Percentiles rank a stretch among this genome's conserved stretches.
These are phyloP conservation scores for Amorphotheca resinae DNA, from an alignment of 495 filamentous ascomycete species.

Conservation along the genomic window DNA sequence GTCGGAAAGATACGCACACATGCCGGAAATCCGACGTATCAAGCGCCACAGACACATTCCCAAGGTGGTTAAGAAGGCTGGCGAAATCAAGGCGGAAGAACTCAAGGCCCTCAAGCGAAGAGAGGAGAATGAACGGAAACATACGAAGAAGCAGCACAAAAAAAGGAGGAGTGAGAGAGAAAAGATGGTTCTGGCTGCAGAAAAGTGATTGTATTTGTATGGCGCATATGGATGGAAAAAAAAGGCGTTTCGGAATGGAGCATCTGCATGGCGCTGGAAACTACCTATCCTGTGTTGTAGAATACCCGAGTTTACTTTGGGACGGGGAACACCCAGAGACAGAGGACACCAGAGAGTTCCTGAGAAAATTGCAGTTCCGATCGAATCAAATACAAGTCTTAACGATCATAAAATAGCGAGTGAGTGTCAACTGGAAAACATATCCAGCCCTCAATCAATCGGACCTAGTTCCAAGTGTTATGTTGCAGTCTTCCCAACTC, in stretches of 20 bases:
- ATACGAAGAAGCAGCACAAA: conserved; percentile 65
- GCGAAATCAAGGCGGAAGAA: conserved; percentile 91
- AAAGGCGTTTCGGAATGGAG: conserved; percentile 8
- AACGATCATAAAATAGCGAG: too few relatives aligned
- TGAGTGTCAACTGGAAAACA: too few relatives aligned
- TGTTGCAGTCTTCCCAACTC: too few relatives aligned
- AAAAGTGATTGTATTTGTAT: conserved; percentile 13
- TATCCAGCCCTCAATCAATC: too few relatives aligned
- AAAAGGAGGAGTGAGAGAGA: conserved; percentile 75
- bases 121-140: conserved; percentile 88
- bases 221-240: conserved; percentile 1
- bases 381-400: too few relatives aligned
- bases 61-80: conserved; percentile 92
- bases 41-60: conserved; percentile 83
- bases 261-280: conserved; percentile 11
- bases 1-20: conserved; percentile 74
- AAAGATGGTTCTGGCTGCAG: conserved; percentile 66
- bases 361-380: too few relatives aligned
- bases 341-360: too few relatives aligned
- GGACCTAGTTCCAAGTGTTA: too few relatives aligned
- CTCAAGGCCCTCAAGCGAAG: conserved; percentile 72
- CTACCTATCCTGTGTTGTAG: too few relatives aligned
- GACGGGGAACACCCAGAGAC: too few relatives aligned
- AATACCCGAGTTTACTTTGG: too few relatives aligned
- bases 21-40: conserved; percentile 92